Conservation (phyloP, 1,284 basidiomycete species). For the Melampsora americana region DNA sequence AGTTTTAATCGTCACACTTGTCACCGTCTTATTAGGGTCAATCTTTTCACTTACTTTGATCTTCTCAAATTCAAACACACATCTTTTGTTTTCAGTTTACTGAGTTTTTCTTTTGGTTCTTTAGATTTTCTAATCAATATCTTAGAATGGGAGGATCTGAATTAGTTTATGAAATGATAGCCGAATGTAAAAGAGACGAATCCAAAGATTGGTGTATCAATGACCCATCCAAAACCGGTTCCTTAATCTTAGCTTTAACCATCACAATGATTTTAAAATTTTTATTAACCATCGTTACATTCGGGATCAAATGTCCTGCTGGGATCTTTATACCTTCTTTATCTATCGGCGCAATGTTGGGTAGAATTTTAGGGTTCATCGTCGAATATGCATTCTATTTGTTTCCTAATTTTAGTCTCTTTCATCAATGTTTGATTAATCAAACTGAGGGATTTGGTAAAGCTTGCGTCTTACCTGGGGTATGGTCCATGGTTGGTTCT, state of each 20-base stretch:
- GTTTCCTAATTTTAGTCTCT: slow-evolving; percentile 65
- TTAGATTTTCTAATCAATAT: slow-evolving; percentile 78
- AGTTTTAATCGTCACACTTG: slow-evolving; percentile 68
- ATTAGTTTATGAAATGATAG: slow-evolving; percentile 63
- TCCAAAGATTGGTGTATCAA: slow-evolving; percentile 58
- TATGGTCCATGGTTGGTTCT: slow-evolving; percentile 55
- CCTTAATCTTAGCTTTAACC: slow-evolving; percentile 48
- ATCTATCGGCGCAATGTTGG: slow-evolving; percentile 93
- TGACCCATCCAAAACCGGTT: slow-evolving; percentile 43
- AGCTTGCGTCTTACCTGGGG: slow-evolving; percentile 54
- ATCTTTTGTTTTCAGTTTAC: too few species aligned
- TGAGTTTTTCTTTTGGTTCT: not conserved
- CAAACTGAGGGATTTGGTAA: slow-evolving; percentile 49
- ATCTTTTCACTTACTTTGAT: not conserved
- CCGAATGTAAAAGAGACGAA: slow-evolving; percentile 59
- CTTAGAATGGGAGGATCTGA: slow-evolving; percentile 92
- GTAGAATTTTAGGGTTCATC: slow-evolving; percentile 77
- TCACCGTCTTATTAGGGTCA: slow-evolving; percentile 31
- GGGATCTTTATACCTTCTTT: slow-evolving; percentile 97
- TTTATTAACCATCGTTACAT: slow-evolving; percentile 17
- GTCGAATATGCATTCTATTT: slow-evolving; percentile 75
- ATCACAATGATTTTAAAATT: slow-evolving; percentile 9
- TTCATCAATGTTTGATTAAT: slow-evolving; percentile 61
- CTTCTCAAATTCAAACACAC: not conserved
- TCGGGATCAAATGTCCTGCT: slow-evolving; percentile 57